These are phyloP conservation scores for Clavispora phyllophila DNA, from an alignment of 805 yeast species.

Conservation along the genomic window DNA sequence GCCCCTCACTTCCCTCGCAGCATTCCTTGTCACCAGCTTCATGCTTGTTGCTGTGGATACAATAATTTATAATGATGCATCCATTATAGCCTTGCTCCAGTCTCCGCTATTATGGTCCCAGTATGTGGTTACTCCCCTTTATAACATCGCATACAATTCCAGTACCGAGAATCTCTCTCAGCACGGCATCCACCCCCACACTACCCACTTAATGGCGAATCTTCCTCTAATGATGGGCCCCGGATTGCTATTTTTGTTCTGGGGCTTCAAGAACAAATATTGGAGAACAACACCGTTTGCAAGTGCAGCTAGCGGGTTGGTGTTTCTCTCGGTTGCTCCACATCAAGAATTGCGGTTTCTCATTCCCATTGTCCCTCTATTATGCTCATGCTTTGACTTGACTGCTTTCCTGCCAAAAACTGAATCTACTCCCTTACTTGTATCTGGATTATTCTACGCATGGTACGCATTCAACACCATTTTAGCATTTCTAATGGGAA, in stretches of 20 bases:
- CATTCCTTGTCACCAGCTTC: conserved; percentile 32
- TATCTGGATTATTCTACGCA: conserved; percentile 27
- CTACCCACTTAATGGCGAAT: conserved; percentile 70
- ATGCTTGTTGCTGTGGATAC: conserved; percentile 55
- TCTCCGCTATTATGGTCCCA: conserved; percentile 15
- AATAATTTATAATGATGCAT: conserved; percentile 21
- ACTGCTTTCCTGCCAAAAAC: neutral
- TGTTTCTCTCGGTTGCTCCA: conserved; percentile 63
- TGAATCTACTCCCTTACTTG: conserved; percentile 1
- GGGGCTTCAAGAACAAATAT: conserved; percentile 29
- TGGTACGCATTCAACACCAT: conserved; percentile 66
- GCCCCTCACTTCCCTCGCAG: conserved; percentile 18
- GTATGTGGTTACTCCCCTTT: conserved; percentile 65
- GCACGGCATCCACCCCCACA: conserved; percentile 83
- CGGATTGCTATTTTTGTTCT: conserved; percentile 41
- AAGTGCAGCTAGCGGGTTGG: conserved; percentile 57
- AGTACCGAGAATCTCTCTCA: conserved; percentile 50
- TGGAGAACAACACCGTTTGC: conserved; percentile 52
- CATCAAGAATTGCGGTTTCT: conserved; percentile 95
- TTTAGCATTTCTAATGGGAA: conserved; percentile 66
- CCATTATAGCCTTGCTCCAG: conserved; percentile 1
- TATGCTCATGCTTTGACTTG: conserved; percentile 49
- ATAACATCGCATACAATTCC: conserved; percentile 71
- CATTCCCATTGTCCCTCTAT: conserved; percentile 69
- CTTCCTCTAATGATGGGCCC: conserved; percentile 86